Percentiles rank a stretch among this genome's conserved stretches.
These are phyloP conservation scores for Fusarium zealandicum DNA, from an alignment of 2,329 filamentous ascomycete species.

Conservation along the genomic window DNA sequence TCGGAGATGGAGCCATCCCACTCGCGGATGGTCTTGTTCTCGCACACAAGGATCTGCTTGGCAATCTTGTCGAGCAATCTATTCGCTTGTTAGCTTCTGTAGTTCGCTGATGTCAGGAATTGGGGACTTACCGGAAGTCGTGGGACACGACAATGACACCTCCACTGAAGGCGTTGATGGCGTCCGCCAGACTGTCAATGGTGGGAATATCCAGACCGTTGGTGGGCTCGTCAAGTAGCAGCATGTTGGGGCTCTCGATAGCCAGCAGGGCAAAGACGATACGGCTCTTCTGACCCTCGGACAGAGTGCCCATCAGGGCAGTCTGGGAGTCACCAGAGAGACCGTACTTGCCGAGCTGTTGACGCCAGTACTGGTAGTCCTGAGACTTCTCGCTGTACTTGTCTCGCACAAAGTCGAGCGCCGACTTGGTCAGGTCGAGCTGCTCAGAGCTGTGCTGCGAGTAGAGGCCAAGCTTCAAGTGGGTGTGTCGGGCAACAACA, in stretches of 20 bases:
- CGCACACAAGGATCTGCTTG: conserved; percentile 99
- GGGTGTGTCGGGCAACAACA: conserved; percentile 87
- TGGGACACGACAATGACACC: conserved; percentile 98
- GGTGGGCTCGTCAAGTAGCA: conserved; percentile 96
- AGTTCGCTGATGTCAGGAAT: neutral
- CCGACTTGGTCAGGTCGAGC: conserved; percentile 96
- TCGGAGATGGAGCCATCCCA: conserved; percentile 91
- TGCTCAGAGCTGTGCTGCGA: conserved; percentile 98
- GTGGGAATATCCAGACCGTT: conserved; percentile 99
- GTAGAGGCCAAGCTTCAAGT: conserved; percentile 98
- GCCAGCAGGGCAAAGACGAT: conserved; percentile 97
- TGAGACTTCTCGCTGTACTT: conserved; percentile 90
- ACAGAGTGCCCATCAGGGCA: conserved; percentile 95
- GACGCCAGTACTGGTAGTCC: conserved; percentile 99
- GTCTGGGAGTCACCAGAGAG: conserved; percentile 93
- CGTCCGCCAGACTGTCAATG: conserved; percentile 95
- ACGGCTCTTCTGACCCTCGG: conserved; percentile 96
- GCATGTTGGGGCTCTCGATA: conserved; percentile 96
- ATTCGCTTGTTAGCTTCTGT: conserved; percentile 24
- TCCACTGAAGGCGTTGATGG: conserved; percentile 94
- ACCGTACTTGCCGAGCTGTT: conserved; percentile 95
- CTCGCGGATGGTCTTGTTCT: conserved; percentile 90
- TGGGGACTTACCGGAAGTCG: conserved; percentile 85
- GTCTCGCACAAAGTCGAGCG: conserved; percentile 96
- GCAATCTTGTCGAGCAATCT: conserved; percentile 99